Percentiles rank a stretch among this genome's conserved stretches.
These are phyloP conservation scores for Sherardia arvensis DNA, from an alignment of 257 asterid species.

Conservation along the genomic window DNA sequence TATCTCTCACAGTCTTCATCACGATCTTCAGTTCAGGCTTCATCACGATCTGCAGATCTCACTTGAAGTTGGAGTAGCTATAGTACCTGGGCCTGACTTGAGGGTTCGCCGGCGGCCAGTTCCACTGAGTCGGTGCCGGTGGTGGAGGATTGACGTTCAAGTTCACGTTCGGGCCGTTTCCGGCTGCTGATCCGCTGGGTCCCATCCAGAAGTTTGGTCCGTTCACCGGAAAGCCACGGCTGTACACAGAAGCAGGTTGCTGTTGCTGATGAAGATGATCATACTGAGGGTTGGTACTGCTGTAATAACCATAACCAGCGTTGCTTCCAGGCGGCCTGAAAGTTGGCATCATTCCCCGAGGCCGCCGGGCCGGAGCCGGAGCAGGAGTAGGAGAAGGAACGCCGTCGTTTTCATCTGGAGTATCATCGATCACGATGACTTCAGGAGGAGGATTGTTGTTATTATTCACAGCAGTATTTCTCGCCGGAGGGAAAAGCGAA, in stretches of 20 bases:
- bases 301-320: constrained; percentile 20
- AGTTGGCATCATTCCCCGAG: constrained; percentile 13
- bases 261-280: constrained; percentile 19
- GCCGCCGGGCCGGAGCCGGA: constrained; percentile 8
- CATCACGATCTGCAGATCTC: constrained; percentile 4
- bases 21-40: neutral
- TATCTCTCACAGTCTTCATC: neutral
- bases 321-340: constrained; percentile 17
- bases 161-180: too few species aligned
- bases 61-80: constrained; percentile 27
- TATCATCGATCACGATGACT: constrained; percentile 37
- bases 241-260: too few species aligned
- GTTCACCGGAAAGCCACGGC: constrained; percentile 23
- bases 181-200: constrained; percentile 23
- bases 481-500: too few species aligned
- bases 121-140: constrained; percentile 34
- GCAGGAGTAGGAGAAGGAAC: too few species aligned
- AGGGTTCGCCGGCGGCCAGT: constrained; percentile 18
- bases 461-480: constrained; percentile 22
- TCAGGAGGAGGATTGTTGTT: too few species aligned
- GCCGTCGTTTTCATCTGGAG: constrained; percentile 32
- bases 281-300: neutral
- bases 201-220: constrained; percentile 19
- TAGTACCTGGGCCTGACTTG: constrained; percentile 23
- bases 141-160: constrained; percentile 2